Evolutionary conservation across 2,329 filamentous ascomycete species (phyloP), one percentile per base, ranked within the genome.

Genomic region (Aspergillus sp.): DNA sequence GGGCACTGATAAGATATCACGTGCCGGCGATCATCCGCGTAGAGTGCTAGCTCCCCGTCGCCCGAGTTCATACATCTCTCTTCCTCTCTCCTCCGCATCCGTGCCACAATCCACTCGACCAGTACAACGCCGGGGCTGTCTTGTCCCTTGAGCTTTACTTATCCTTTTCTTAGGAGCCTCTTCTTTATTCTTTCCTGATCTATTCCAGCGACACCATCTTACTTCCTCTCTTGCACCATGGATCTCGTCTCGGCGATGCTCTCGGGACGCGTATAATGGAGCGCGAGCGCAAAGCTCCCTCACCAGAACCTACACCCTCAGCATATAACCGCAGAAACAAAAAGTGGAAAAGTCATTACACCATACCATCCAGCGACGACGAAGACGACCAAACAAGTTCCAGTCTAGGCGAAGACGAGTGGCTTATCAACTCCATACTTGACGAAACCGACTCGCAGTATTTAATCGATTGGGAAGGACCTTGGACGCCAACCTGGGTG

Each of bases 391-490:
- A 54, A 49, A 35, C 56, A 35, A 59, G 47, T 16, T 51, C 47
- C 49, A 44, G 45, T 26, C 43, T 63, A 44, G 59, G 49, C n/a
- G 64, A 67, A 41, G 60, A 65, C 53, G 67, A 72, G 59, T 71
- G 60, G 55, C 62, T 61, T 50, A 70, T 71, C 40, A 69, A 69
- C 48, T 62, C 61, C 53, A 72, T 72, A 45, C 60, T 72, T 51
- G 65, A 66, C 55, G 70, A 74, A 58, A 63, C 62, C 30, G 51
- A 60, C 42, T 58, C 60, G 16, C 60, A 68, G 45, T 74, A 72
- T 58, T 60, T 73, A 24, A 69, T 74, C 54, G 70, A 71, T 32
- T 73, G 70, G 71, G 65, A 68, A 50, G 70, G 66, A 8, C 57
- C 60, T 24, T 73, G 64, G 57, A 59, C 65, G 30, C 69, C 71